Base-by-base conservation (phyloP, 805 yeast species). In the Kuraishia ogatae region DNA sequence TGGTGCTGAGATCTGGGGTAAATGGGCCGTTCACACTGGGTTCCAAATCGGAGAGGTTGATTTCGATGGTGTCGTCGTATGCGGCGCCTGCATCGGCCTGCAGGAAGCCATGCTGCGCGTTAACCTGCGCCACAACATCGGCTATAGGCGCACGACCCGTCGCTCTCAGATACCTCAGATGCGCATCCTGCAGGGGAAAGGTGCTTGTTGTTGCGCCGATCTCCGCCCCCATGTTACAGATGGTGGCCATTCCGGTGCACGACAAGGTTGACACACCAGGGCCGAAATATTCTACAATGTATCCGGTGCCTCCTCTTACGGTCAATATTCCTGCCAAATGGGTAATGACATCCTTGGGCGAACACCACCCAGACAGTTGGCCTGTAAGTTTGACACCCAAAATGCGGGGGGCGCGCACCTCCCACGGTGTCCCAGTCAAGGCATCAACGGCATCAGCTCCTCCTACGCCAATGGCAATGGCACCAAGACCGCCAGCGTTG, bases 361-460 rank as follows among this genome's bases (percentile, higher is more conserved):
- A 82, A 54, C 96, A 77, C 99, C 99, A 94, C 54, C 97, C 97
- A 62, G 78, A 81, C 76, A 94, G 78, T 66, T 80, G 66, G 60
- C 99, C 99, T 48, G 94, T 89, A 66, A 94, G 82, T 73, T 90
- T 87, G 64, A 94, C 96, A 73, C 99, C 99, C 61, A 94, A 76
- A 49, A 91, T 77, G 74, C 89, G 89, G 63, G 99, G 99, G 55
- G 98, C 98, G 78, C 92, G 92, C 71, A 94, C 82, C 76, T 94
- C 99, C 99, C 99, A 94, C 56, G 99, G 97, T 29, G 94, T 86
- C 61, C 94, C 97, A 50, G 98, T 91, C 67, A 94, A 76, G 53
- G 94, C 99, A 72, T 94, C 99, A 55, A 94, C 99, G 48, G 99
- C 99, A 74, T 94, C 99, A 55, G 99, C 99, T 78, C 99, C 99